phyloP scores from a whole-genome alignment of 2,329 filamentous ascomycete species.

The Aspergillus hortae region DNA sequence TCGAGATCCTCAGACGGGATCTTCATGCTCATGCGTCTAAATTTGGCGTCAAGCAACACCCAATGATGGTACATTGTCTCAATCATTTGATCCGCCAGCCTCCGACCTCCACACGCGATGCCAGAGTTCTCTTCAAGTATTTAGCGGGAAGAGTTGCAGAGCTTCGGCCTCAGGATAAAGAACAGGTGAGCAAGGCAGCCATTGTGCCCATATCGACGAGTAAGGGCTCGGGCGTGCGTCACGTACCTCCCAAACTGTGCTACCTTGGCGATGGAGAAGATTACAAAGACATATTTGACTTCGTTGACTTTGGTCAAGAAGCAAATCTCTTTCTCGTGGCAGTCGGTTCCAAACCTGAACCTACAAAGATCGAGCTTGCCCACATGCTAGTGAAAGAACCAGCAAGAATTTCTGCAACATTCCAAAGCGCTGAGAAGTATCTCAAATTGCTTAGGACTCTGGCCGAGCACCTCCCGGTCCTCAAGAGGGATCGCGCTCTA shows the following conservation, averaged over 20 bases:
- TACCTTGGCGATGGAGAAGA: slow-evolving; percentile 72
- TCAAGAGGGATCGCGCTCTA: slow-evolving; percentile 76
- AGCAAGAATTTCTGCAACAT: slow-evolving; percentile 70
- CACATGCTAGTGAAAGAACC: slow-evolving; percentile 80
- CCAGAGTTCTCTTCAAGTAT: slow-evolving; percentile 74
- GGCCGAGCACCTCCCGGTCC: slow-evolving; percentile 64
- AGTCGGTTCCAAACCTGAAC: slow-evolving; percentile 87
- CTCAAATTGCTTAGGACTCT: slow-evolving; percentile 76
- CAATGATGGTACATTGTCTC: slow-evolving; percentile 72
- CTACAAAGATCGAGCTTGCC: slow-evolving; percentile 81
- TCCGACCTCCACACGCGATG: slow-evolving; percentile 63
- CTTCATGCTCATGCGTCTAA: slow-evolving; percentile 78
- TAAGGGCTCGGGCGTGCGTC: slow-evolving; percentile 45
- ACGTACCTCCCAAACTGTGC: slow-evolving; percentile 67
- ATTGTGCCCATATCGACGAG: slow-evolving; percentile 65
- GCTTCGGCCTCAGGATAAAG: slow-evolving; percentile 59
- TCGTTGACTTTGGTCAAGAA: slow-evolving; percentile 86
- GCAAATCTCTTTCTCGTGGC: slow-evolving; percentile 86
- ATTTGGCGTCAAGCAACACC: slow-evolving; percentile 81
- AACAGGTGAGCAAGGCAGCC: slow-evolving; percentile 59
- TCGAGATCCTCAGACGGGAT: slow-evolving; percentile 70
- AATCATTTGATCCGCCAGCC: slow-evolving; percentile 68
- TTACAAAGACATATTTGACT: slow-evolving; percentile 92
- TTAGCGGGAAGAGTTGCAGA: slow-evolving; percentile 75
- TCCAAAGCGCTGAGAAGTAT: slow-evolving; percentile 83